phyloP scores from a whole-genome alignment of 495 filamentous ascomycete genomes.

The Neurospora sp. region DNA sequence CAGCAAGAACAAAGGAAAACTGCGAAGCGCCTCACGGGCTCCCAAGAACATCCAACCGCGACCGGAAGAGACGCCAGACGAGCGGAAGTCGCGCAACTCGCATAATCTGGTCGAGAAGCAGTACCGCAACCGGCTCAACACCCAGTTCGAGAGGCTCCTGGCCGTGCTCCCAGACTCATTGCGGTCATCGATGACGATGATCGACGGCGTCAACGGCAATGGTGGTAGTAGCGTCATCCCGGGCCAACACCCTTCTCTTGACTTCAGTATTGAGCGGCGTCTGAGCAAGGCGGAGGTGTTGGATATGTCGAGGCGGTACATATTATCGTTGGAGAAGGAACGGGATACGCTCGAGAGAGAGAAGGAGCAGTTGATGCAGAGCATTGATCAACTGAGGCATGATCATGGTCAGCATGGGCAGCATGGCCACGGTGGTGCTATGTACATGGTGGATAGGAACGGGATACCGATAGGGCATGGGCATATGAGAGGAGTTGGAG shows the following conservation, averaged over 20 bases:
- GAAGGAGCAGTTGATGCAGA: constrained; percentile 21
- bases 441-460: neutral
- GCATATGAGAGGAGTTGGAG: neutral
- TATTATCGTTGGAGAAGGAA: constrained; percentile 29
- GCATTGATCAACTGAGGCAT: constrained; percentile 17
- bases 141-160: constrained; percentile 35
- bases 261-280: constrained; percentile 21
- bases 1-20: constrained; percentile 7
- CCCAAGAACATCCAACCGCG: constrained; percentile 30
- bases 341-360: constrained; percentile 25
- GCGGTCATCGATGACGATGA: constrained; percentile 11
- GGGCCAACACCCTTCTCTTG: constrained; percentile 4
- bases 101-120: constrained; percentile 41
- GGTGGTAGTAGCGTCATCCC: neutral
- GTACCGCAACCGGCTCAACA: constrained; percentile 38
- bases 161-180: constrained; percentile 30
- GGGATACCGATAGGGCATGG: neutral
- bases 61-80: constrained; percentile 23
- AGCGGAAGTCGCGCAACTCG: constrained; percentile 30
- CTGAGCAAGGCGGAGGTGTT: constrained; percentile 40
- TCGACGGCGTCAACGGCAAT: constrained; percentile 3
- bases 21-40: constrained; percentile 32
- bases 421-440: neutral
- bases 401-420: neutral
- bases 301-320: constrained; percentile 34